A percentile compares a stretch with the other conserved stretches of the same genome.
phyloP scores from a whole-genome alignment of 257 asterid species.

The Solanum etuberosum region DNA sequence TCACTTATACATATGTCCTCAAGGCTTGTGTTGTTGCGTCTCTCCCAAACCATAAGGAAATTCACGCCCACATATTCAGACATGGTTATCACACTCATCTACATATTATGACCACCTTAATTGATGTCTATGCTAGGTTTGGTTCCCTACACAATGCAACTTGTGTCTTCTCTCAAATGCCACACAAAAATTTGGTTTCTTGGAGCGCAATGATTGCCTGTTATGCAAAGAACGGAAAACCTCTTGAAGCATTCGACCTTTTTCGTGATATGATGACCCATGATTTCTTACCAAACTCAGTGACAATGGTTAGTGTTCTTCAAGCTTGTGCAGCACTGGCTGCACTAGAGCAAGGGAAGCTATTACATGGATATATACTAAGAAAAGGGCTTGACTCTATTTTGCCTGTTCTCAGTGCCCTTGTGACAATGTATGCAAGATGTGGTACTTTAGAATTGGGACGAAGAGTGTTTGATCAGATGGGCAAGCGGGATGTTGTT shows the following conservation, averaged over 20 bases:
- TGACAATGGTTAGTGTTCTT: constrained; percentile 87
- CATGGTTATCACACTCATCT: constrained; percentile 61
- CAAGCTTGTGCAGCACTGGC: constrained; percentile 79
- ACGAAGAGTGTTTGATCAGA: constrained; percentile 44
- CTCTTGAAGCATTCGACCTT: constrained; percentile 59
- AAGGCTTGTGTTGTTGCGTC: constrained; percentile 71
- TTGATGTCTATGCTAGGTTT: constrained; percentile 72
- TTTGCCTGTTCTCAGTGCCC: constrained; percentile 71
- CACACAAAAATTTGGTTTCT: constrained; percentile 66
- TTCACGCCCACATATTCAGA: constrained; percentile 66
- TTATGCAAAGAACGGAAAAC: constrained; percentile 55
- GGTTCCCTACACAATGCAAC: constrained; percentile 48
- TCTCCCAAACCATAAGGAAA: constrained; percentile 42
- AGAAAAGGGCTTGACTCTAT: constrained; percentile 73
- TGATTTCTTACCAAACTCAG: constrained; percentile 65
- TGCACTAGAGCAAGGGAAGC: constrained; percentile 82
- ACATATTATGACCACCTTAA: constrained; percentile 81
- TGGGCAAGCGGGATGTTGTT: constrained; percentile 54
- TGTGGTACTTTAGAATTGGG: constrained; percentile 62
- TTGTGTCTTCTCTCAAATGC: constrained; percentile 47
- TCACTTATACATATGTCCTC: constrained; percentile 73
- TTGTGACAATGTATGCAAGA: constrained; percentile 70
- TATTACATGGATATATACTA: constrained; percentile 64
- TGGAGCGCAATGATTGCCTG: constrained; percentile 94
- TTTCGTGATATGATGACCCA: constrained; percentile 55